A percentile compares a stretch with the other conserved stretches of the same genome.
Evolutionary conservation across 257 asterid genomes (phyloP).

Genomic region (Solanum dulcamara): DNA sequence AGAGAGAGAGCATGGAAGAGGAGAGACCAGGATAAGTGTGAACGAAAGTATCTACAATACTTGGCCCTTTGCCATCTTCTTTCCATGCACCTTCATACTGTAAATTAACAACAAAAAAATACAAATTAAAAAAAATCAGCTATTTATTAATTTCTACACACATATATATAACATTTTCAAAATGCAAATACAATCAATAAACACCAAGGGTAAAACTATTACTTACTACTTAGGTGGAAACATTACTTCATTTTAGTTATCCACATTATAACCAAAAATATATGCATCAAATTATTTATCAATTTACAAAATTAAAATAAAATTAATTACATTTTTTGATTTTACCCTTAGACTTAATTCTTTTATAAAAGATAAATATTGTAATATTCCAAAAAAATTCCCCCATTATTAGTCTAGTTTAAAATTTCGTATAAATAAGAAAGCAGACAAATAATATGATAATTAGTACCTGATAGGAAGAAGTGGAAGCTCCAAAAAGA

Average conservation of each 20-base stretch:
- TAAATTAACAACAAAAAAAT: background rate
- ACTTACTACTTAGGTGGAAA: no score
- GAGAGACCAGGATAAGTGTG: background rate
- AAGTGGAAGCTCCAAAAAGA: background rate
- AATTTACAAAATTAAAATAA: background rate
- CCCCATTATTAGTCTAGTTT: background rate
- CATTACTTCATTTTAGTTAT: no score
- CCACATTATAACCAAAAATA: no score
- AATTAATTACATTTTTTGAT: no score
- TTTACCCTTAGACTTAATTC: background rate
- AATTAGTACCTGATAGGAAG: background rate
- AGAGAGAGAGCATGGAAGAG: background rate
- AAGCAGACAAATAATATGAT: no score
- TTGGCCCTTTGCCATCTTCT: background rate
- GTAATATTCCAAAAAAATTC: no score
- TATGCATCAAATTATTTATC: no score
- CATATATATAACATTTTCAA: background rate
- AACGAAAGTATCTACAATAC: background rate
- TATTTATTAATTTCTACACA: background rate
- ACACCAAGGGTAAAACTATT: background rate
- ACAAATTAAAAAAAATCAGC: no score
- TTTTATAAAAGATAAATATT: no score
- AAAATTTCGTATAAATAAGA: no score
- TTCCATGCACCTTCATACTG: constrained; percentile 2
- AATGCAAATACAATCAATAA: background rate